phyloP scores from a whole-genome alignment of 192 early-diverging fungal species.

The Coemansia sp. region DNA sequence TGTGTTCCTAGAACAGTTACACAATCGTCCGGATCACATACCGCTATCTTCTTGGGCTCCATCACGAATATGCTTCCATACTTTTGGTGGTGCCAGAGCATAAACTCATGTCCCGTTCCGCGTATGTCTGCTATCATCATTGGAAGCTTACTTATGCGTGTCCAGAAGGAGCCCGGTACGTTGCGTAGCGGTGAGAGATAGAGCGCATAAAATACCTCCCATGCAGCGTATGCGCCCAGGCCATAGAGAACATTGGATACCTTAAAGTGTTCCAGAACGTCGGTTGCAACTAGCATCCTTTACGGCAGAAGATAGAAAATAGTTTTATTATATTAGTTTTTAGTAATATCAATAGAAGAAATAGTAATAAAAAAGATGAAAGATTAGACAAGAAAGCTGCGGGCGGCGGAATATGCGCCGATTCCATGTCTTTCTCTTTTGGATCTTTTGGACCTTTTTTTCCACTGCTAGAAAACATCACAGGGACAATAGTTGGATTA shows the following conservation, averaged over 20 bases:
- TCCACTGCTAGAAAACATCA: no score
- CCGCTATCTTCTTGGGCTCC: constrained; percentile 27
- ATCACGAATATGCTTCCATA: constrained; percentile 47
- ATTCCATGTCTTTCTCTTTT: no score
- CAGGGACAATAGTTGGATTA: no score
- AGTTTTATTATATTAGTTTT: background rate
- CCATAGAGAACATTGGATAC: constrained; percentile 24
- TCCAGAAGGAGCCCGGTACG: constrained; percentile 42
- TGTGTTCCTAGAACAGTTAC: constrained; percentile 34
- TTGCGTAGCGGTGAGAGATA: constrained; percentile 43
- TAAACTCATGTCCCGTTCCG: constrained; percentile 41
- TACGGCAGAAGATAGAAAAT: background rate
- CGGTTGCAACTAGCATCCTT: background rate
- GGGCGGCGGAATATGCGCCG: no score
- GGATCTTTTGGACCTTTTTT: no score
- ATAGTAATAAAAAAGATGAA: background rate
- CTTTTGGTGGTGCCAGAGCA: constrained; percentile 26
- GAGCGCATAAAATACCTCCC: constrained; percentile 27
- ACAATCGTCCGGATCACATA: constrained; percentile 38
- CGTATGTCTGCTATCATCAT: constrained; percentile 28
- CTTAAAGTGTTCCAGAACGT: background rate
- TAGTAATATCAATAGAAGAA: background rate
- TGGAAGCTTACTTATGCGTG: constrained; percentile 33
- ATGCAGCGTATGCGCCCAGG: constrained; percentile 27
- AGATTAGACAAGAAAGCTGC: background rate